These are phyloP conservation scores for Biscogniauxia mediterranea DNA, from an alignment of 2,329 filamentous ascomycete species.

Conservation along the genomic window DNA sequence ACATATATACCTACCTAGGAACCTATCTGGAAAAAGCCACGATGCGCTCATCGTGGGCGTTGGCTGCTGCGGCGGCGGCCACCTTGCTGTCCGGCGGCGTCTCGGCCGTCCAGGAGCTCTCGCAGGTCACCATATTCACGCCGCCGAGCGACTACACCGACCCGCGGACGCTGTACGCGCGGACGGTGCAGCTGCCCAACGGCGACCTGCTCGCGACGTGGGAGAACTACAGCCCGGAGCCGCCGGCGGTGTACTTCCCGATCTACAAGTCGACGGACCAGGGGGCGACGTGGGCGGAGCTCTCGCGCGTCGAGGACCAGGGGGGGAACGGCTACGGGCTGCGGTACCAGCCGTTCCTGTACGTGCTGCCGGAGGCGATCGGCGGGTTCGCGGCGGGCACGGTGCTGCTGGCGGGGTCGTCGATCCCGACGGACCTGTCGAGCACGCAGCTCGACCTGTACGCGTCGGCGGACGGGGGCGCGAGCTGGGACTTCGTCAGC, in stretches of 20 bases:
- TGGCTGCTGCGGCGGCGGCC: conserved; percentile 11
- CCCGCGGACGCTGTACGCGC: conserved; percentile 44
- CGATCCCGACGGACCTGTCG: conserved; percentile 58
- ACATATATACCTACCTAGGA: not conserved
- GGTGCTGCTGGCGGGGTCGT: conserved; percentile 59
- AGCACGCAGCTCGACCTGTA: conserved; percentile 69
- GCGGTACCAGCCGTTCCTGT: conserved; percentile 68
- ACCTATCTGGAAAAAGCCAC: not conserved
- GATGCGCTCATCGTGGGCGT: conserved; percentile 1
- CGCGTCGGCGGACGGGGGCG: conserved; percentile 58
- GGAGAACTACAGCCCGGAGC: conserved; percentile 57
- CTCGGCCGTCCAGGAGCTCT: conserved; percentile 12
- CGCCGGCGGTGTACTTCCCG: conserved; percentile 54
- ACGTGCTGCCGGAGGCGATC: conserved; percentile 57
- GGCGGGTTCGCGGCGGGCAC: conserved; percentile 61
- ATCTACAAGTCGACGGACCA: conserved; percentile 53
- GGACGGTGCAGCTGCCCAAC: conserved; percentile 42
- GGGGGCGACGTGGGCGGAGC: conserved; percentile 60
- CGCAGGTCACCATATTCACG: conserved; percentile 34
- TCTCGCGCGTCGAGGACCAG: conserved; percentile 61
- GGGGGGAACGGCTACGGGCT: conserved; percentile 63
- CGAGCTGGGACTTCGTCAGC: conserved; percentile 66
- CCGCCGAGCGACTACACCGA: conserved; percentile 44
- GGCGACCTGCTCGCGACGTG: conserved; percentile 52
- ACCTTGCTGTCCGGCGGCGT: conserved; percentile 1